phyloP scores from a whole-genome alignment of 805 yeast species.

The Wickerhamiella dianesei region DNA sequence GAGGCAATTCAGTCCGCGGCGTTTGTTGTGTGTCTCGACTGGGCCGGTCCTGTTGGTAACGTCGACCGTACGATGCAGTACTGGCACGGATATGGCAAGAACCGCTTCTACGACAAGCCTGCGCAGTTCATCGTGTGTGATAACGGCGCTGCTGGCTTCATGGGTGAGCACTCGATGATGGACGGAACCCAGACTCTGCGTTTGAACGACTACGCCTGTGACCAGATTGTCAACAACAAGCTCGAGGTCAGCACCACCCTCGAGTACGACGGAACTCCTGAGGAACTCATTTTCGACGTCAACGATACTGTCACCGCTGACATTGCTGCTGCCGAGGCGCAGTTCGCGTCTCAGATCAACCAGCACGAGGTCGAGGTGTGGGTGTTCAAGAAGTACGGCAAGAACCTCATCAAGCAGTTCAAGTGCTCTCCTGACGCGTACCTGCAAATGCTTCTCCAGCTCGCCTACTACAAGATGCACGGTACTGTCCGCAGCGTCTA shows the following conservation, averaged over 20 bases:
- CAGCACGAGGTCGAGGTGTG: conserved; percentile 65
- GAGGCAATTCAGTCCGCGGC: conserved; percentile 63
- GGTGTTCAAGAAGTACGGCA: conserved; percentile 77
- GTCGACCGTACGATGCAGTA: conserved; percentile 72
- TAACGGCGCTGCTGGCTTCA: conserved; percentile 80
- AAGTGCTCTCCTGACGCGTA: conserved; percentile 88
- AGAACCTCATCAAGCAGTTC: conserved; percentile 67
- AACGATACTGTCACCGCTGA: conserved; percentile 37
- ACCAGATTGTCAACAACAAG: conserved; percentile 39
- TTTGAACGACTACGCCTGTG: conserved; percentile 62
- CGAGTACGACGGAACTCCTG: conserved; percentile 21
- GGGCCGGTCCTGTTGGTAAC: conserved; percentile 52
- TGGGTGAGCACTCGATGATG: conserved; percentile 96
- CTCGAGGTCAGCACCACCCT: conserved; percentile 24
- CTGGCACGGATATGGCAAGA: conserved; percentile 94
- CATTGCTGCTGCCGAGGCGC: conserved; percentile 41
- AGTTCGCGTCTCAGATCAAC: conserved; percentile 44
- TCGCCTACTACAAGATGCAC: conserved; percentile 73
- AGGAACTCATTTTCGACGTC: conserved; percentile 38
- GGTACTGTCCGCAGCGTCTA: conserved; percentile 81
- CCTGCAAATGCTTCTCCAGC: conserved; percentile 79
- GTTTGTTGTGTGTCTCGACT: conserved; percentile 71
- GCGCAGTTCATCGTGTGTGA: conserved; percentile 67
- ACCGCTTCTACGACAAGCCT: conserved; percentile 88
- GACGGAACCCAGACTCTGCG: conserved; percentile 94